These are phyloP conservation scores for Cystobasidiopsis lactophilus DNA, from an alignment of 768 basidiomycete genomes.

Conservation along the genomic window DNA sequence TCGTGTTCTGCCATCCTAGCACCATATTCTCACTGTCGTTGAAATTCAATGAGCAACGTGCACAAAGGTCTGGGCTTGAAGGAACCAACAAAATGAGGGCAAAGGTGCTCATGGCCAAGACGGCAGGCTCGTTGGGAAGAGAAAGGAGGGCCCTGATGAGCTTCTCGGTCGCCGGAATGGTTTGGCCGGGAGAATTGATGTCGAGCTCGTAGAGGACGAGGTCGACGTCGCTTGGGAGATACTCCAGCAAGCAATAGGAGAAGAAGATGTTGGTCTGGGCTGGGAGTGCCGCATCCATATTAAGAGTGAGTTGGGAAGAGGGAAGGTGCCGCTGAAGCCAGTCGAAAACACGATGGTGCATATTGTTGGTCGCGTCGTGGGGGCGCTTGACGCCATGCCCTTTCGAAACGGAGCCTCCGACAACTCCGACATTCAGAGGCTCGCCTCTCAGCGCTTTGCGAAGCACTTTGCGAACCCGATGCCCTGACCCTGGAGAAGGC, in stretches of 20 bases:
- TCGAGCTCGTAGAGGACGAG: background rate
- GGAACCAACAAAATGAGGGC: constrained; percentile 5
- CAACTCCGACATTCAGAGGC: background rate
- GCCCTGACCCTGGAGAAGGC: no score
- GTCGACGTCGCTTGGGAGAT: background rate
- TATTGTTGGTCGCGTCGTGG: no score
- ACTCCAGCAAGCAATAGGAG: background rate
- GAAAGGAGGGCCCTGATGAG: constrained; percentile 9
- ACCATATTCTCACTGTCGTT: no score
- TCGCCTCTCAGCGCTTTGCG: background rate
- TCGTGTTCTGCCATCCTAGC: no score
- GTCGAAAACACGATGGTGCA: no score
- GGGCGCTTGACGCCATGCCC: background rate
- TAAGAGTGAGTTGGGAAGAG: background rate
- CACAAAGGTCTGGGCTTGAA: no score
- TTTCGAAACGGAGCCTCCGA: background rate
- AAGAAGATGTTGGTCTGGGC: background rate
- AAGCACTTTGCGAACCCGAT: no score
- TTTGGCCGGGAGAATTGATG: background rate
- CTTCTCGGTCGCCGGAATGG: background rate
- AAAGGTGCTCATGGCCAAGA: constrained; percentile 5
- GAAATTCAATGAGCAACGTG: no score
- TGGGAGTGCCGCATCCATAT: background rate
- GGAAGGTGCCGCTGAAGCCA: background rate
- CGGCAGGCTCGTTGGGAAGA: constrained; percentile 7